Percentiles rank a stretch among this genome's conserved stretches.
phyloP scores from a whole-genome alignment of 2,329 filamentous ascomycete species.

The Pseudogymnoascus sp. region DNA sequence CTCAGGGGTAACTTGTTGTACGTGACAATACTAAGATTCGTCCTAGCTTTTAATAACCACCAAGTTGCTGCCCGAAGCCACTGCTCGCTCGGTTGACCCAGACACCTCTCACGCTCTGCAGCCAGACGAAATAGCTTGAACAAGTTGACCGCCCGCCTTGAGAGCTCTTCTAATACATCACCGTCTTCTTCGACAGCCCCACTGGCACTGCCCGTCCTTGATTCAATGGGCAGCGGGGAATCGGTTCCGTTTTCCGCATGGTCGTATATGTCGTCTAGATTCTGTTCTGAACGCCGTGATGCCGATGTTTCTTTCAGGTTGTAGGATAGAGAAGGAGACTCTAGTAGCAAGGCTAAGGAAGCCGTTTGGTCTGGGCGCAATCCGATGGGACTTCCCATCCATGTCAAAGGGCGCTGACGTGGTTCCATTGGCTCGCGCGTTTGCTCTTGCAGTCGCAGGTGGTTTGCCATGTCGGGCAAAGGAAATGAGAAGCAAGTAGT shows the following conservation, averaged over 20 bases:
- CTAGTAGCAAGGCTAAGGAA: not conserved
- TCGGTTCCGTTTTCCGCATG: not conserved
- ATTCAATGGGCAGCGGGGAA: not conserved
- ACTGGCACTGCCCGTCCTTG: not conserved
- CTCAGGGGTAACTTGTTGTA: conserved; percentile 51
- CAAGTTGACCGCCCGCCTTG: conserved; percentile 61
- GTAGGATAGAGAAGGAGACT: not conserved
- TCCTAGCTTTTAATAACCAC: conserved; percentile 84
- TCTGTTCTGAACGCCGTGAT: not conserved
- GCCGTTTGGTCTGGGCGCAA: not conserved
- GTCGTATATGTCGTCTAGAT: not conserved
- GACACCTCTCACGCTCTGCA: conserved; percentile 62
- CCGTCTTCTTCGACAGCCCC: conserved; percentile 23
- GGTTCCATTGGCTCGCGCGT: not conserved
- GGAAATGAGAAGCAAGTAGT: not conserved
- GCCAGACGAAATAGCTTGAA: conserved; percentile 69
- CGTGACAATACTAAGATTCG: conserved; percentile 57
- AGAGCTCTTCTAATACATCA: conserved; percentile 63
- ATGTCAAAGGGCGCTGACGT: not conserved
- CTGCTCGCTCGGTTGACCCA: conserved; percentile 55
- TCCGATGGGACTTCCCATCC: not conserved
- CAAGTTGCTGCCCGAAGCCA: conserved; percentile 68
- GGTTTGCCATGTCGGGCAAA: not conserved
- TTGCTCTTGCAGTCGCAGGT: not conserved
- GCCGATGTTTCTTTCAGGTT: not conserved